phyloP scores from a whole-genome alignment of 2,329 filamentous ascomycete species.

The Immersiporthe knoxdaviesiana region DNA sequence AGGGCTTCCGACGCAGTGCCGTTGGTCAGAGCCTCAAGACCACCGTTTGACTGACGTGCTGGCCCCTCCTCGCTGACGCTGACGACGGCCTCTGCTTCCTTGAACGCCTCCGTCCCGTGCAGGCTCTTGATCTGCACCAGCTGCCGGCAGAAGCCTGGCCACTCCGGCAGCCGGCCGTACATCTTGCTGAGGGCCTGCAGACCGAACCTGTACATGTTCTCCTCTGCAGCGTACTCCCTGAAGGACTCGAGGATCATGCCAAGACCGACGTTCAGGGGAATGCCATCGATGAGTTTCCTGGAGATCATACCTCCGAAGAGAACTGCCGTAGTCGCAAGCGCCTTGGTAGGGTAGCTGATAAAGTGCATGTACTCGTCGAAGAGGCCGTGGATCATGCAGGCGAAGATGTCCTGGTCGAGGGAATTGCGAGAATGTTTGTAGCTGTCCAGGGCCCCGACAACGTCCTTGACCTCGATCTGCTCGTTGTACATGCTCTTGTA shows the following conservation, averaged over 20 bases:
- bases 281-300: constrained; percentile 84
- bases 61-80: constrained; percentile 68
- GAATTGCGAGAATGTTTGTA: constrained; percentile 88
- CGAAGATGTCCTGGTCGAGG: constrained; percentile 90
- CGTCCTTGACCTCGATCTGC: constrained; percentile 81
- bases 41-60: constrained; percentile 58
- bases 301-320: constrained; percentile 97
- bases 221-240: constrained; percentile 77
- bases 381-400: constrained; percentile 96
- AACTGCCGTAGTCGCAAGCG: constrained; percentile 91
- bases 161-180: constrained; percentile 80
- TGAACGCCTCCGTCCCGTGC: constrained; percentile 81
- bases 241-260: constrained; percentile 98
- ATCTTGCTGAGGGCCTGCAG: constrained; percentile 93
- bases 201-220: constrained; percentile 98
- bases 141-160: constrained; percentile 92
- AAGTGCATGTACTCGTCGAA: constrained; percentile 98
- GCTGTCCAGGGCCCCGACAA: constrained; percentile 80
- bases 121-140: constrained; percentile 81
- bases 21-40: constrained; percentile 65
- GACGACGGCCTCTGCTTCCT: constrained; percentile 80
- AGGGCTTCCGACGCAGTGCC: constrained; percentile 64
- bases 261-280: constrained; percentile 90
- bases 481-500: constrained; percentile 98
- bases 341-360: constrained; percentile 92